Evolutionary conservation across 1,284 basidiomycete genomes (phyloP), one percentile per base, ranked within the genome.

Genomic region (Rugosomyces carneus): DNA sequence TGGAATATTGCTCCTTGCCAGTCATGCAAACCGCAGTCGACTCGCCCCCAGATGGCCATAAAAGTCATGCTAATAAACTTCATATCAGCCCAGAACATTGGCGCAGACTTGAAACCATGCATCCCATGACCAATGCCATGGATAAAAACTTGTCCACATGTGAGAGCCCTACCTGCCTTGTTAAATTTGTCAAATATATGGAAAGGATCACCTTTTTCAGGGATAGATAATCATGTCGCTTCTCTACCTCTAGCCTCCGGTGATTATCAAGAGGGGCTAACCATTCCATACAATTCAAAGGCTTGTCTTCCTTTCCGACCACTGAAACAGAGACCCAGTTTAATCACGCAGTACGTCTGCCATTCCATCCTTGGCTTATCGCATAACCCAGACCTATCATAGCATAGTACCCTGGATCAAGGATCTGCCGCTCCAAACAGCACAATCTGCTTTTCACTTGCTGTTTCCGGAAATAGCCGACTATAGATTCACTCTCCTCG

Each of bases 371-470:
- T 13, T 23, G 7, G 9, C 26, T 20, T 5, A 34, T 47, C 13
- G 31, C 16, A 38, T 34, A 27, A 39, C 15, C 3, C 38, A 15
- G 16, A 34, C 15, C 27, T 8, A 15, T 16, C 7, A 16, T 24
- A 72, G 68, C 20, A 49, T 70, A 37, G 47, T 55, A 19, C 57
- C 62, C 18, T 69, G 69, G 67, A 44, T 84, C 21, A 68, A 72
- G 34, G 67, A 68, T 45, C 65, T 77, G 37, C 78, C 81, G 3
- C 60, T 86, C 16, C 68, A 72, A 56, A 82, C 77, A 8, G 67
- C 69, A 2, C 72, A 77, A 49, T 72, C 76, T 18, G 60, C 74
- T 15, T 54, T 84, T 46, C 78, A 80, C 52, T 60, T 77, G 11
- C 48, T 73, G 15, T 70, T 69, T 47, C 69, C 71, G 1, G 58